These are phyloP conservation scores for Ochetophila trinervis DNA, from an alignment of 306 rosid genomes.

Conservation along the genomic window DNA sequence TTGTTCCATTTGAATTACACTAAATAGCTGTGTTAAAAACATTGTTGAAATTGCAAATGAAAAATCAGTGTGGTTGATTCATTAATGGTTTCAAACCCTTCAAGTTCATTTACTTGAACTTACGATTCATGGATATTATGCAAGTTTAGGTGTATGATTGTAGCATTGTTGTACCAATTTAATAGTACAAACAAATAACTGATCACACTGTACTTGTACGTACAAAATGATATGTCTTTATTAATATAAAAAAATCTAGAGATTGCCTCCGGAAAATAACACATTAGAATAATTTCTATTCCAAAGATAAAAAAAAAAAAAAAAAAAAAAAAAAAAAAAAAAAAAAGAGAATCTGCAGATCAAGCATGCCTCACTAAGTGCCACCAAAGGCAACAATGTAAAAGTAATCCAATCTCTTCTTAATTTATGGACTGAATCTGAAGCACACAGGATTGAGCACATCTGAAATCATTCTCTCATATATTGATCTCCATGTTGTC, in stretches of 20 bases:
- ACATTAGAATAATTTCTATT: background rate
- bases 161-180: too few relatives aligned
- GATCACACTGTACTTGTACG: too few relatives aligned
- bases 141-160: too few relatives aligned
- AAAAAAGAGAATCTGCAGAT: background rate
- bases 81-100: background rate
- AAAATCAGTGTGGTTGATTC: slow-evolving; percentile 7
- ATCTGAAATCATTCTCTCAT: slow-evolving; percentile 10
- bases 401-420: background rate
- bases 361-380: background rate
- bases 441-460: background rate
- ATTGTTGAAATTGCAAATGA: slow-evolving; percentile 3
- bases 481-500: slow-evolving; percentile 77
- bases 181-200: too few relatives aligned
- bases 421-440: background rate
- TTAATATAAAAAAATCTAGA: too few relatives aligned
- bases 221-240: too few relatives aligned
- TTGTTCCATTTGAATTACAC: slow-evolving; percentile 7
- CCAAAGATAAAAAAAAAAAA: too few relatives aligned
- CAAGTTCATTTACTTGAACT: background rate
- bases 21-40: slow-evolving; percentile 4
- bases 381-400: background rate
- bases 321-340: too few relatives aligned
- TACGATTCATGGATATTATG: too few relatives aligned
- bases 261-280: background rate